These are phyloP conservation scores for Rhodamnia argentea DNA, from an alignment of 345 rosid species.

Conservation along the genomic window DNA sequence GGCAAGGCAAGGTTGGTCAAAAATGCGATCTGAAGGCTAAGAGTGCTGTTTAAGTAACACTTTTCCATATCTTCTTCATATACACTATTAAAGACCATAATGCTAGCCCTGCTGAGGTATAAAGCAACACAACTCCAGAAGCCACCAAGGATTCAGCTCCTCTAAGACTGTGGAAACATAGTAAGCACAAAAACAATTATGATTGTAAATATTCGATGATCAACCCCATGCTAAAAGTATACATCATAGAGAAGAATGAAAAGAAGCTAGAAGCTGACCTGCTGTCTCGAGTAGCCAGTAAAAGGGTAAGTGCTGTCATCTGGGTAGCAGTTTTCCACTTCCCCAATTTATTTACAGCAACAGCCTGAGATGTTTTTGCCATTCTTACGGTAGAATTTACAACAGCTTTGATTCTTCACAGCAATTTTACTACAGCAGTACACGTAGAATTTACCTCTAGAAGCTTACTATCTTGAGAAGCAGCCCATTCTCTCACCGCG, in stretches of 20 bases:
- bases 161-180: slow-evolving; percentile 32
- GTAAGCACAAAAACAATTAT: neutral
- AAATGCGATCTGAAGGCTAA: neutral
- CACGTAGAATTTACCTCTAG: slow-evolving; percentile 41
- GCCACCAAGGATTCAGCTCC: slow-evolving; percentile 38
- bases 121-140: slow-evolving; percentile 69
- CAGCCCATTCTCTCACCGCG: slow-evolving; percentile 99
- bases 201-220: neutral
- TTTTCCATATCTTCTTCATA: slow-evolving; percentile 73
- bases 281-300: slow-evolving; percentile 77
- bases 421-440: neutral
- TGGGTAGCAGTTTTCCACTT: slow-evolving; percentile 99
- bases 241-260: neutral
- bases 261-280: slow-evolving; percentile 19
- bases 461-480: slow-evolving; percentile 77
- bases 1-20: neutral
- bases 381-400: neutral
- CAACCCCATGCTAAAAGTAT: neutral
- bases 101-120: slow-evolving; percentile 87
- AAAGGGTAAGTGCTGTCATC: slow-evolving; percentile 85
- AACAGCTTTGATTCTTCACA: neutral
- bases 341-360: slow-evolving; percentile 93
- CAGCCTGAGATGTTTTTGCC: slow-evolving; percentile 46
- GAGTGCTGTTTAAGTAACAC: slow-evolving; percentile 53
- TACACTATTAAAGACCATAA: slow-evolving; percentile 84